These are phyloP conservation scores for Neurospora sublineolata DNA, from an alignment of 495 filamentous ascomycete genomes.

Conservation along the genomic window DNA sequence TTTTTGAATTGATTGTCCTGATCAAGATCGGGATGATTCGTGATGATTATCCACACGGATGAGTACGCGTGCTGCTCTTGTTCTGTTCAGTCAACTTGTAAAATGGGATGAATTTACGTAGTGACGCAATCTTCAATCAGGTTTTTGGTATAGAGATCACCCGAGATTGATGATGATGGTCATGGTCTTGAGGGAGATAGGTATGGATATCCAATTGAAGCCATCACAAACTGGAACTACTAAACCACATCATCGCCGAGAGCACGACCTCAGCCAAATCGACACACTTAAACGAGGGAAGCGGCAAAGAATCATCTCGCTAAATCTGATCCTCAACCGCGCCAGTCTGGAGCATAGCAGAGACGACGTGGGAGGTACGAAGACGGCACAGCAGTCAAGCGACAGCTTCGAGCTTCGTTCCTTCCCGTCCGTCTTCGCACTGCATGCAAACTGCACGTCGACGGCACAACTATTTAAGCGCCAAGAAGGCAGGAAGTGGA, in stretches of 20 bases:
- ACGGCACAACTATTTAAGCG: background rate
- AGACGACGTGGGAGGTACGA: background rate
- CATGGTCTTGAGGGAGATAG: background rate
- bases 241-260: background rate
- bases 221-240: background rate
- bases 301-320: background rate
- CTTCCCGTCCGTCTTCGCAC: background rate
- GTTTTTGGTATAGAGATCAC: background rate
- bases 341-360: background rate
- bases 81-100: background rate
- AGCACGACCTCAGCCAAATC: background rate
- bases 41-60: background rate
- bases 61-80: background rate
- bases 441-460: background rate
- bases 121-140: background rate
- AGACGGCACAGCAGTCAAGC: background rate
- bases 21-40: background rate
- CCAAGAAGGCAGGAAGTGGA: background rate
- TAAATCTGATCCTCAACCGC: background rate
- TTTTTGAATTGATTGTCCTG: background rate
- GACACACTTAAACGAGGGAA: background rate
- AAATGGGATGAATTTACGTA: background rate
- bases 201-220: background rate
- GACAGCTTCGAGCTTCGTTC: background rate
- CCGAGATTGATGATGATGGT: background rate